A percentile compares a stretch with the other conserved stretches of the same genome.
phyloP scores from a whole-genome alignment of 176 grass and related monocot species.

The Oryza coarctata region DNA sequence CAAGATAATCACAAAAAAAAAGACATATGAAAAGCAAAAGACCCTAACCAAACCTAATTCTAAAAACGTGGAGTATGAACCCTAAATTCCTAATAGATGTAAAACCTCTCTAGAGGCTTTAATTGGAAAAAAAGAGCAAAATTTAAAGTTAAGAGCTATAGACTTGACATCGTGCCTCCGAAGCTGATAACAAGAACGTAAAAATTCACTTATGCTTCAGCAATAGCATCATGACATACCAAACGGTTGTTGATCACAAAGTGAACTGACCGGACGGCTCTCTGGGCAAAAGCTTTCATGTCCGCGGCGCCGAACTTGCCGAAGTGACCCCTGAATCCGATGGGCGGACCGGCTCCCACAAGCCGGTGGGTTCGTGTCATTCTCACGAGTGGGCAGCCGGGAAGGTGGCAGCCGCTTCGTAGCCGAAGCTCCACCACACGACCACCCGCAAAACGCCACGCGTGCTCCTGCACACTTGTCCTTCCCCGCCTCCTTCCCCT shows the following conservation, averaged over 20 bases:
- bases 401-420: not conserved
- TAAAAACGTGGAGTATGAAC: no score
- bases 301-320: not conserved
- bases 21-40: no score
- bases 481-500: not conserved
- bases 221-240: not conserved
- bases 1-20: no score
- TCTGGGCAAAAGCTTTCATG: not conserved
- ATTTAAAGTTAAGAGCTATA: no score
- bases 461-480: constrained; percentile 5
- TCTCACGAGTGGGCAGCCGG: not conserved
- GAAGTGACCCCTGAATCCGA: not conserved
- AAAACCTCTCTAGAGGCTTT: no score
- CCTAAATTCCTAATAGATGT: no score
- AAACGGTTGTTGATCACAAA: not conserved
- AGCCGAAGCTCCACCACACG: constrained; percentile 43
- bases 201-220: not conserved
- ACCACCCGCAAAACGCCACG: constrained; percentile 36
- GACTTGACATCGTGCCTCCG: no score
- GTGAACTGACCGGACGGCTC: not conserved
- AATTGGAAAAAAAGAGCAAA: no score
- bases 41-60: no score
- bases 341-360: not conserved
- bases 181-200: not conserved
- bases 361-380: constrained; percentile 13